These are phyloP conservation scores for Amauroascus niger DNA, from an alignment of 2,329 filamentous ascomycete genomes.

Conservation along the genomic window DNA sequence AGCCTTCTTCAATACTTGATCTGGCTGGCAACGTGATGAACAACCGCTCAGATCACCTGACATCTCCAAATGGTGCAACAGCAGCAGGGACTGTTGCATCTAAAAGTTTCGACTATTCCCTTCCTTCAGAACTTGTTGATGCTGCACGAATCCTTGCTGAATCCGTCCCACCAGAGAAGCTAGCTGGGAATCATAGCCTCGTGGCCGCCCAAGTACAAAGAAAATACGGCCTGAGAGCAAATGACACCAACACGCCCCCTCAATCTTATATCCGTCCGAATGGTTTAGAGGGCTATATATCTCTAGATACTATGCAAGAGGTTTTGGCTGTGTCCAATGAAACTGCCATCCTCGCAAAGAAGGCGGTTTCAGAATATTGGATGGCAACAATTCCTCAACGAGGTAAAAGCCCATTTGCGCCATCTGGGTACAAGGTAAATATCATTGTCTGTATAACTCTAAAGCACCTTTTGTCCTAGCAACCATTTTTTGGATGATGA, in stretches of 20 bases:
- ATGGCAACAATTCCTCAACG: not conserved
- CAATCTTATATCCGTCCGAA: conserved; percentile 2
- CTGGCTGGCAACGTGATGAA: too few relatives aligned
- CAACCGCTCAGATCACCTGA: too few relatives aligned
- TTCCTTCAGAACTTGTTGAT: too few relatives aligned
- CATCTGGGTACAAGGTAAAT: conserved; percentile 6
- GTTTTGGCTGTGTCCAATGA: not conserved
- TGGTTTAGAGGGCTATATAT: not conserved
- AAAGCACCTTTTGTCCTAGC: too few relatives aligned
- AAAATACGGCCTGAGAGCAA: not conserved
- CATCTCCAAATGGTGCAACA: too few relatives aligned
- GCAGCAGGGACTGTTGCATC: too few relatives aligned
- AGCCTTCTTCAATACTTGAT: too few relatives aligned
- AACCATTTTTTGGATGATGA: too few relatives aligned
- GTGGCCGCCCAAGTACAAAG: too few relatives aligned
- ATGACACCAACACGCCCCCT: conserved; percentile 43
- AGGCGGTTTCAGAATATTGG: not conserved
- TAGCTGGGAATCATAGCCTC: too few relatives aligned
- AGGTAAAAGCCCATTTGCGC: conserved; percentile 7
- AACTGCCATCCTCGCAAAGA: not conserved
- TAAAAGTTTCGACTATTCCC: too few relatives aligned
- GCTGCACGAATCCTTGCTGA: too few relatives aligned
- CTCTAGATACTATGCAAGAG: not conserved
- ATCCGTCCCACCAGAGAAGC: not conserved
- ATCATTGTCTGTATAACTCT: not conserved